Base-by-base conservation (phyloP, 2,329 filamentous ascomycete genomes). In the Talaromyces sp. region DNA sequence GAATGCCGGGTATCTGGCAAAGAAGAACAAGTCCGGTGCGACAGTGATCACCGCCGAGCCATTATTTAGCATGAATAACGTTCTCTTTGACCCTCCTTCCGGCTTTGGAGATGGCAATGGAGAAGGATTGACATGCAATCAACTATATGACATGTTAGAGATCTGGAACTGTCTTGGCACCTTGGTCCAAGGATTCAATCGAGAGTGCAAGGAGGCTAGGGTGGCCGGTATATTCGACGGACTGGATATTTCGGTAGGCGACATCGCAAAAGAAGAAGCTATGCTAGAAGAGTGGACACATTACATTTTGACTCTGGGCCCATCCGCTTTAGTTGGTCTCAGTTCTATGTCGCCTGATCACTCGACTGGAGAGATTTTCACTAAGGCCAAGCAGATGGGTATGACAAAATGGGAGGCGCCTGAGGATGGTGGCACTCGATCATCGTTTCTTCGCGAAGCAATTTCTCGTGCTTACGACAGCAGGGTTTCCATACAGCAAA, bases 101-200 rank as follows among this genome's bases (percentile, higher is more conserved):
- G 82, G 81, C n/a, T 89, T 89, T 67, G 86, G 81, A 3, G 78
- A 77, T 61, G 86, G 86, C 2, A 89, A 89, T 69, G 72, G 72
- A 15, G 79, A 75, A 13, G 86, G 86, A 0, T 76, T 89, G 47
- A 81, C 79, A 8, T 80, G 83, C 3, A 79, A 81, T 62, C 82
- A 89, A 69, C 77, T 89, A 10, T 88, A 87, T 68, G 86, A 89
- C 71, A 87, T 89, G 80, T 86, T 82, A 45, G 87, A 89, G 70
- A 80, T 89, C 11, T 89, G 87, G 87, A 86, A 83, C 10, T 88
- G 86, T 69, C 72, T 89, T 47, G 80, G 81, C 22, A 81, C 84
- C 6, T 75, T 89, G 8, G 74, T 89, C 3, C 82, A 85, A 61
- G 81, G 81, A 10, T 83, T 88, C 58, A 82, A 84, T 64, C 85